phyloP scores from a whole-genome alignment of 768 basidiomycete species.

The Calvatia gigantea region DNA sequence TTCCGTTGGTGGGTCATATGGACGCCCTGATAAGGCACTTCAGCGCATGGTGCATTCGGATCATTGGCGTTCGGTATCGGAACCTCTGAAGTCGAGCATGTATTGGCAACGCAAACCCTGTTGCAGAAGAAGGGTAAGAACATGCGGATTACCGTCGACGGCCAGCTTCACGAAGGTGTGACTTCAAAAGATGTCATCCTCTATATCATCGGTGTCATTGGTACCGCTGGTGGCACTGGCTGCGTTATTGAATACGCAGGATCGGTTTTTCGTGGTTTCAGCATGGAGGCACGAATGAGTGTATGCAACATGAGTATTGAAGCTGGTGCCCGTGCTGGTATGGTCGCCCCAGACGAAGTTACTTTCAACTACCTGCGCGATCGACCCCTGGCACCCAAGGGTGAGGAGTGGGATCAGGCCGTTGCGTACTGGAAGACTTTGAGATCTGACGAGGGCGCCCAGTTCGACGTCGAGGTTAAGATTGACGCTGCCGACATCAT shows the following conservation, averaged over 20 bases:
- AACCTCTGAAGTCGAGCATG: constrained; percentile 92
- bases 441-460: constrained; percentile 75
- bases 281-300: constrained; percentile 90
- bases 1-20: background rate
- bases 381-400: constrained; percentile 79
- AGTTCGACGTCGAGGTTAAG: constrained; percentile 79
- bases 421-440: constrained; percentile 85
- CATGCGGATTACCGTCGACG: constrained; percentile 89
- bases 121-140: constrained; percentile 87
- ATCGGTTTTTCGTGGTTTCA: constrained; percentile 79
- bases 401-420: constrained; percentile 82
- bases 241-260: constrained; percentile 89
- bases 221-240: constrained; percentile 93
- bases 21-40: constrained; percentile 1
- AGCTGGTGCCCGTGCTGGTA: constrained; percentile 88
- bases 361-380: constrained; percentile 83
- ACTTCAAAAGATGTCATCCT: constrained; percentile 89
- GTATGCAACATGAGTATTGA: constrained; percentile 97
- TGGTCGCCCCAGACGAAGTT: constrained; percentile 87
- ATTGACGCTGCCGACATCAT: constrained; percentile 83
- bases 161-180: constrained; percentile 75
- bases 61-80: constrained; percentile 93
- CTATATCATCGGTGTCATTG: constrained; percentile 87
- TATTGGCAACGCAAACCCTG: constrained; percentile 88
- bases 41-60: constrained; percentile 90